Percentiles rank a stretch among this genome's conserved stretches.
Conservation (phyloP, 345 rosid species). For the Aquilaria yunnanensis region DNA sequence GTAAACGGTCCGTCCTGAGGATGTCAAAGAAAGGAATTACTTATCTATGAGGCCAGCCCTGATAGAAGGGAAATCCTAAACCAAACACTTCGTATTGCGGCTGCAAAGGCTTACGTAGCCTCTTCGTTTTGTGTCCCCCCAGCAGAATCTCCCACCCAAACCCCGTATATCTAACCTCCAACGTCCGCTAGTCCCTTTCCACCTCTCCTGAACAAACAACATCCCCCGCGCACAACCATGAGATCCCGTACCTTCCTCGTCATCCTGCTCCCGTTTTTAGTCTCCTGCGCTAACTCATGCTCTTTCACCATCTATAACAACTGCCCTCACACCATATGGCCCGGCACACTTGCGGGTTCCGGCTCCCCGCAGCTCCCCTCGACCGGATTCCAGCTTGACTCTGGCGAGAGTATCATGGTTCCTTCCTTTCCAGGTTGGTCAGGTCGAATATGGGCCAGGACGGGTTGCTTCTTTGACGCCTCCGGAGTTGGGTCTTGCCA, state of each 20-base stretch:
- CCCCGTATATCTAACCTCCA: constrained; percentile 13
- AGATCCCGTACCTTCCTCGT: constrained; percentile 13
- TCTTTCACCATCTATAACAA: constrained; percentile 64
- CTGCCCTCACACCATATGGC: constrained; percentile 82
- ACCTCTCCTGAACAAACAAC: background rate
- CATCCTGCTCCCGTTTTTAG: constrained; percentile 24
- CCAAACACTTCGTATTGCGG: constrained; percentile 40
- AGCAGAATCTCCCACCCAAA: constrained; percentile 19
- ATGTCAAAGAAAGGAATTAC: constrained; percentile 59
- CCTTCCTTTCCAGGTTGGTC: constrained; percentile 77
- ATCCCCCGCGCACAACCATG: background rate
- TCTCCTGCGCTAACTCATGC: constrained; percentile 30
- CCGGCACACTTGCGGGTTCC: constrained; percentile 74
- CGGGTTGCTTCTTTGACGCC: constrained; percentile 65
- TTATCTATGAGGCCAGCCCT: constrained; percentile 36
- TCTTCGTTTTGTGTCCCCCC: constrained; percentile 23
- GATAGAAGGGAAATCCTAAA: constrained; percentile 43
- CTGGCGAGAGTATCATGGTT: constrained; percentile 50
- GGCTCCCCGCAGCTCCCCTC: constrained; percentile 67
- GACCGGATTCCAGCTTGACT: constrained; percentile 57
- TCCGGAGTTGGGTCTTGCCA: constrained; percentile 58
- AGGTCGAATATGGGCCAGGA: constrained; percentile 90
- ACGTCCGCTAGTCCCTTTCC: background rate
- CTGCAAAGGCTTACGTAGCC: constrained; percentile 41
- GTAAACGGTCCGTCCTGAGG: too few relatives aligned